Evolutionary conservation across 148 eudicot genomes (phyloP).

Genomic region (Arbutus unedo): DNA sequence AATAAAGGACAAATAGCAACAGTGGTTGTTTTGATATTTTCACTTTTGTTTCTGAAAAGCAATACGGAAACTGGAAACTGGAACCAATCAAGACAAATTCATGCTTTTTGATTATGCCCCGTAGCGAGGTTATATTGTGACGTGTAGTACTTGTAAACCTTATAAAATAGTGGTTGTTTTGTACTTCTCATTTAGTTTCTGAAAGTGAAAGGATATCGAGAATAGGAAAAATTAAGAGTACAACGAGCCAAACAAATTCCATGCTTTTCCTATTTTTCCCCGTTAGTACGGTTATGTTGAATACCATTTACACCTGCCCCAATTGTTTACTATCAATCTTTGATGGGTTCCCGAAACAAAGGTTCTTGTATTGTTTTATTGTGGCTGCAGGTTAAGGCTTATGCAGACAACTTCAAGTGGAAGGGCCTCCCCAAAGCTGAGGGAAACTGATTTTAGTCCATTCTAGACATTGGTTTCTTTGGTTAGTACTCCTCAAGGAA

Average conservation of each 20-base stretch:
- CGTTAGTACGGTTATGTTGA: background rate
- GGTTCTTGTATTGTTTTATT: background rate
- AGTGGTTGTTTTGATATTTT: no score
- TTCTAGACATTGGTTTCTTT: background rate
- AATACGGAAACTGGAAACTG: background rate
- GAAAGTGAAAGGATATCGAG: background rate
- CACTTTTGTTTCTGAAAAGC: background rate
- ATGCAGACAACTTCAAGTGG: slow-evolving; percentile 69
- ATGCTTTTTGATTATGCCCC: background rate
- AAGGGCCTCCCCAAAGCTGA: slow-evolving; percentile 45
- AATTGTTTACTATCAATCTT: background rate
- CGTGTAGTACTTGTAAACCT: background rate
- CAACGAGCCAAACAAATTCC: background rate
- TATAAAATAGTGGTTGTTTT: background rate
- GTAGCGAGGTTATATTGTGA: background rate
- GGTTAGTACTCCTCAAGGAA: background rate
- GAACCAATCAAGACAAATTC: background rate
- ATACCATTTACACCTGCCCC: background rate
- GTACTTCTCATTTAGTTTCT: background rate
- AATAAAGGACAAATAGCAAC: background rate
- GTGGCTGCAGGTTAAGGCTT: slow-evolving; percentile 41
- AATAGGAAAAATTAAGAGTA: background rate
- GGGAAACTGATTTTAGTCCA: slow-evolving; percentile 7
- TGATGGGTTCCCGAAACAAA: background rate
- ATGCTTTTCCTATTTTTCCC: background rate